phyloP scores from a whole-genome alignment of 352 stramenopile genomes.

The Saprolegnia parasitica region DNA sequence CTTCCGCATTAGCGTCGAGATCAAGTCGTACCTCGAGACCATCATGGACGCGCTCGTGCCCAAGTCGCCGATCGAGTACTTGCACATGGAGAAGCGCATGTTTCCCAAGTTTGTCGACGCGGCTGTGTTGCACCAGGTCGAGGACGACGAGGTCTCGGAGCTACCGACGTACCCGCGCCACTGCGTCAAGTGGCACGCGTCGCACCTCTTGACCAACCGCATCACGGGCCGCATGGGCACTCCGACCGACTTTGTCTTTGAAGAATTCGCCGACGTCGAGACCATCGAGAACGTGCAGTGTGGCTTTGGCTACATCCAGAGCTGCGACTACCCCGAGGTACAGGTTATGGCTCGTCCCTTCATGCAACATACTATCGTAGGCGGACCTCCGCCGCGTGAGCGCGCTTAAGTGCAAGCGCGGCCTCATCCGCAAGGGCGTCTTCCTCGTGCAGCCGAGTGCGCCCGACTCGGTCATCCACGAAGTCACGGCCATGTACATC shows the following conservation, averaged over 20 bases:
- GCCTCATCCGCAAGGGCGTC: slow-evolving; percentile 75
- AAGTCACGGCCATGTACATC: slow-evolving; percentile 81
- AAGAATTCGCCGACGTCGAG: slow-evolving; percentile 82
- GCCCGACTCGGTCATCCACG: slow-evolving; percentile 46
- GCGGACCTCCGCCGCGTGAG: slow-evolving; percentile 1
- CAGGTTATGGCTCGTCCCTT: slow-evolving; percentile 59
- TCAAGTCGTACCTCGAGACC: slow-evolving; percentile 68
- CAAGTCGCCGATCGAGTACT: slow-evolving; percentile 63
- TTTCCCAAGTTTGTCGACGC: slow-evolving; percentile 75
- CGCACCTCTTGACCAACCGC: slow-evolving; percentile 35
- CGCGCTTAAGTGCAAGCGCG: slow-evolving; percentile 70
- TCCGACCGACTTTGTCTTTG: slow-evolving; percentile 81
- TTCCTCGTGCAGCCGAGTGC: slow-evolving; percentile 52
- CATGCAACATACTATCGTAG: slow-evolving; percentile 34
- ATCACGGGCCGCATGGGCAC: slow-evolving; percentile 79
- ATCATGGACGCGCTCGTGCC: slow-evolving; percentile 80
- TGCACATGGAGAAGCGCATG: slow-evolving; percentile 74
- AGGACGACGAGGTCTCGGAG: slow-evolving; percentile 21
- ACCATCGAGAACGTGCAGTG: slow-evolving; percentile 39
- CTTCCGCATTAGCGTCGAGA: slow-evolving; percentile 78
- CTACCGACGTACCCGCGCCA: slow-evolving; percentile 51
- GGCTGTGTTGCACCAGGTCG: slow-evolving; percentile 36
- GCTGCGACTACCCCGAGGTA: slow-evolving; percentile 72
- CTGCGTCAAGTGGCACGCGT: slow-evolving; percentile 83
- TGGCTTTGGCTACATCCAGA: slow-evolving; percentile 73